phyloP scores from a whole-genome alignment of 257 asterid genomes.

The Penstemon barbatus region DNA sequence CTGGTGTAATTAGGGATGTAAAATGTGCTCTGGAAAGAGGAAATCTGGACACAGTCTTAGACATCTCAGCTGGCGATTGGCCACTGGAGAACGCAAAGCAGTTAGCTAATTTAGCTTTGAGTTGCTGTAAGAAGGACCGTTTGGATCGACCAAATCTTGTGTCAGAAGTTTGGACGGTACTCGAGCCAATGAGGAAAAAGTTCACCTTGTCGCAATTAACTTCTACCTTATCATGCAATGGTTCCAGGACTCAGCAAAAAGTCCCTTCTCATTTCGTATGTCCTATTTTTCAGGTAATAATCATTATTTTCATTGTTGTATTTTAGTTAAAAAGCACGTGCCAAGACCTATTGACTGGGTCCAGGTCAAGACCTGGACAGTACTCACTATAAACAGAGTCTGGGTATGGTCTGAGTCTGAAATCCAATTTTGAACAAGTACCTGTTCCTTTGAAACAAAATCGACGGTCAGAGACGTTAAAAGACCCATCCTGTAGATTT shows the following conservation, averaged over 20 bases:
- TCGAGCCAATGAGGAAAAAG: constrained; percentile 59
- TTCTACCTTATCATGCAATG: constrained; percentile 35
- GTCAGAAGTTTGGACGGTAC: constrained; percentile 53
- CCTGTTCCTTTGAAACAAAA: too few relatives aligned
- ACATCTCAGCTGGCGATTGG: constrained; percentile 90
- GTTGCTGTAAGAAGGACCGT: constrained; percentile 60
- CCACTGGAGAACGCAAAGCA: constrained; percentile 49
- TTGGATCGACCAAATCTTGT: constrained; percentile 61
- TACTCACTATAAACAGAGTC: too few relatives aligned
- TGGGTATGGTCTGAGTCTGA: too few relatives aligned
- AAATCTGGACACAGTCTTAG: constrained; percentile 50
- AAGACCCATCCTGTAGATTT: too few relatives aligned
- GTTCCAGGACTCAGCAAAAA: constrained; percentile 48
- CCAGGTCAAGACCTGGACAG: too few relatives aligned
- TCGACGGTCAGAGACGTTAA: too few relatives aligned
- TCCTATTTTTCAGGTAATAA: constrained; percentile 80
- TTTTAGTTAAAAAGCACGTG: neutral
- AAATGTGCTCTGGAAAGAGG: constrained; percentile 68
- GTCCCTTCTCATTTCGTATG: constrained; percentile 81
- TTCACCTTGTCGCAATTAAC: constrained; percentile 30
- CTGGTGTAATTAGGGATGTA: constrained; percentile 60
- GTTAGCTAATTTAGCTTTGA: constrained; percentile 62
- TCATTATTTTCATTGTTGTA: neutral
- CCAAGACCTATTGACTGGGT: too few relatives aligned
- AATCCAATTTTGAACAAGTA: too few relatives aligned